Conservation (phyloP, 805 yeast genomes). For the Ogataea minuta region DNA sequence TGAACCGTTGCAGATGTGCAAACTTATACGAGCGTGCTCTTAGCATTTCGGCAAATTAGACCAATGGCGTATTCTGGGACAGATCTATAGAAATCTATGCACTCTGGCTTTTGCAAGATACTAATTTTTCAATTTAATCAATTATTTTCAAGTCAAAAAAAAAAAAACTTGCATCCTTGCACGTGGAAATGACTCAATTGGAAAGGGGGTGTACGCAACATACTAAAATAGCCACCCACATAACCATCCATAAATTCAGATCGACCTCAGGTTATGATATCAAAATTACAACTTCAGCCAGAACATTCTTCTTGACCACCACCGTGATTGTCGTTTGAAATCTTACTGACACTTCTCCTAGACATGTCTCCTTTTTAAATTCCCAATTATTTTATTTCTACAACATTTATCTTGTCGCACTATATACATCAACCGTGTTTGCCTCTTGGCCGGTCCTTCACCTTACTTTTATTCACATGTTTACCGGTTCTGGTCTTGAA, state of each 20-base stretch:
- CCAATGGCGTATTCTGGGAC: not conserved
- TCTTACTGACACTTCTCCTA: too few species aligned
- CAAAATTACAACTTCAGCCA: too few species aligned
- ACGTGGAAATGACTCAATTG: too few species aligned
- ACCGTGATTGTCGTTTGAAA: too few species aligned
- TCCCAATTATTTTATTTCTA: not conserved
- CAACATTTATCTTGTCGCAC: conserved; percentile 11
- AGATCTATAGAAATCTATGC: conserved; percentile 3
- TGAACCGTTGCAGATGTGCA: conserved; percentile 15
- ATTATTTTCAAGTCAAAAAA: conserved; percentile 10
- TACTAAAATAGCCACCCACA: too few species aligned
- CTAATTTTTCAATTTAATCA: conserved; percentile 2
- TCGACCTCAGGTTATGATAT: too few species aligned
- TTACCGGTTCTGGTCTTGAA: conserved; percentile 93
- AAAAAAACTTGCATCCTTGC: not conserved
- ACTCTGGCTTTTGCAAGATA: not conserved
- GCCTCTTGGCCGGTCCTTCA: conserved; percentile 89
- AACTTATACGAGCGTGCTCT: conserved; percentile 11
- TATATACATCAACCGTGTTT: conserved; percentile 34
- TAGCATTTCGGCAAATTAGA: conserved; percentile 6
- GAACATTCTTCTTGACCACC: too few species aligned
- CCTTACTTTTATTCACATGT: conserved; percentile 77
- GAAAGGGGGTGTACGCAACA: too few species aligned
- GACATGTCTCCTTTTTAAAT: not conserved
- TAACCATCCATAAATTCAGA: too few species aligned